Conservation (phyloP, 805 yeast species). For the Metschnikowia anglica region DNA sequence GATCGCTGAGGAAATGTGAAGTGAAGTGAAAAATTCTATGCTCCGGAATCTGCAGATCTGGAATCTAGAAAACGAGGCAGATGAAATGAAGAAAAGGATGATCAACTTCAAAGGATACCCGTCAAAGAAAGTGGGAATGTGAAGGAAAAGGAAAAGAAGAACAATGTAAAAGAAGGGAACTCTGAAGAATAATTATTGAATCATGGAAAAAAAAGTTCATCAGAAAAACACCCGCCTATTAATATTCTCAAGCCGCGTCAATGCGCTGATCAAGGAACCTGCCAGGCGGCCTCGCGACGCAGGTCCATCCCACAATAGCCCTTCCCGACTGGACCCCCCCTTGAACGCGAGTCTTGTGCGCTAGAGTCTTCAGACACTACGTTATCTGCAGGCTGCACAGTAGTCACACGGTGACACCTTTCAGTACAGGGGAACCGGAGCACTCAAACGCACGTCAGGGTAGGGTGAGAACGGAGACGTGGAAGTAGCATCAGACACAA, state of each 20-base stretch:
- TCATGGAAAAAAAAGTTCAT: neutral
- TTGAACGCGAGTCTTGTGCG: slow-evolving; percentile 6
- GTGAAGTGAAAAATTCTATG: neutral
- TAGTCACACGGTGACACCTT: neutral
- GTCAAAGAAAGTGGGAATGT: neutral
- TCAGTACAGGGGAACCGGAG: neutral
- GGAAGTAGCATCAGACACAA: too few relatives aligned
- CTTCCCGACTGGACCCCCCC: slow-evolving; percentile 7
- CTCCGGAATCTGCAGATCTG: slow-evolving; percentile 5
- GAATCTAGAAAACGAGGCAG: neutral
- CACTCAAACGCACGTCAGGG: neutral
- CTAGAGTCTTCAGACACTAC: neutral
- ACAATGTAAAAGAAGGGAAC: too few relatives aligned
- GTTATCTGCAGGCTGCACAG: slow-evolving; percentile 4
- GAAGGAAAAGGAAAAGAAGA: neutral
- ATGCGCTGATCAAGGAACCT: slow-evolving; percentile 1
- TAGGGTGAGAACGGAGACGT: neutral
- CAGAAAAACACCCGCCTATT: slow-evolving; percentile 6
- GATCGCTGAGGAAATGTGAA: neutral
- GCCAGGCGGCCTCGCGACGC: slow-evolving; percentile 11
- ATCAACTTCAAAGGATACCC: neutral
- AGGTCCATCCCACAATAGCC: slow-evolving; percentile 10
- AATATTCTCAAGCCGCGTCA: slow-evolving; percentile 8
- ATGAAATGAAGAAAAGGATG: neutral
- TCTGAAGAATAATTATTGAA: neutral